A percentile compares a stretch with the other conserved stretches of the same genome.
Evolutionary conservation across 345 rosid genomes (phyloP).

Genomic region (Salix purpurea): DNA sequence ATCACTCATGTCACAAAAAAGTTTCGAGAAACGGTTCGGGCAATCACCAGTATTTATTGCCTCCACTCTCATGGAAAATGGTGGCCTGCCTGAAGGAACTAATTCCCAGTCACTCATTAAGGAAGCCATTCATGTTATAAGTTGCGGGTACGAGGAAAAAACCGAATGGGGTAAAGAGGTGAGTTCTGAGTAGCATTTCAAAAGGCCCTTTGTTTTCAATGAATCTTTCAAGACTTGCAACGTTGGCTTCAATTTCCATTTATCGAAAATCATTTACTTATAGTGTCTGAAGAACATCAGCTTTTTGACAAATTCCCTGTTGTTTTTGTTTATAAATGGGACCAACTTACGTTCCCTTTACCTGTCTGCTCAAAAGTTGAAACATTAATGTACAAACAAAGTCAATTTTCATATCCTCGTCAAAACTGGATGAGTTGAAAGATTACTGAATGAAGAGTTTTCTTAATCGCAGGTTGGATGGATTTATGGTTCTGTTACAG

Average conservation of each 20-base stretch:
- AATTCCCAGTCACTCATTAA: conserved; percentile 64
- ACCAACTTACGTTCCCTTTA: too few relatives aligned
- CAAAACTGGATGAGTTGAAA: background rate
- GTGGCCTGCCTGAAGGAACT: conserved; percentile 92
- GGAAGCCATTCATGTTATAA: conserved; percentile 96
- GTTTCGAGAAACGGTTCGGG: conserved; percentile 88
- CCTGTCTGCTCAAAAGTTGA: too few relatives aligned
- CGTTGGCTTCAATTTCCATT: background rate
- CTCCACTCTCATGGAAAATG: conserved; percentile 89
- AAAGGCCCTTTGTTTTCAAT: background rate
- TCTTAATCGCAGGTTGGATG: conserved; percentile 67
- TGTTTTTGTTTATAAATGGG: too few relatives aligned
- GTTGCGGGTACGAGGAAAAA: conserved; percentile 89
- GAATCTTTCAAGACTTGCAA: too few relatives aligned
- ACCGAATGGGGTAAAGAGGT: conserved; percentile 99
- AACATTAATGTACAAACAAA: too few relatives aligned
- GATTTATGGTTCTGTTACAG: conserved; percentile 93
- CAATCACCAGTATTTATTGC: conserved; percentile 89
- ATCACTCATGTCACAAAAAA: conserved; percentile 91
- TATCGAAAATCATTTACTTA: too few relatives aligned
- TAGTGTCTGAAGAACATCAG: too few relatives aligned
- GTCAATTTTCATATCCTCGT: background rate
- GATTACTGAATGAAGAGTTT: background rate
- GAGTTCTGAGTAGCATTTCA: conserved; percentile 5
- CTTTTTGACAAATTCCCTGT: too few relatives aligned